These are phyloP conservation scores for Naganishia randhawae DNA, from an alignment of 768 basidiomycete species.

Conservation along the genomic window DNA sequence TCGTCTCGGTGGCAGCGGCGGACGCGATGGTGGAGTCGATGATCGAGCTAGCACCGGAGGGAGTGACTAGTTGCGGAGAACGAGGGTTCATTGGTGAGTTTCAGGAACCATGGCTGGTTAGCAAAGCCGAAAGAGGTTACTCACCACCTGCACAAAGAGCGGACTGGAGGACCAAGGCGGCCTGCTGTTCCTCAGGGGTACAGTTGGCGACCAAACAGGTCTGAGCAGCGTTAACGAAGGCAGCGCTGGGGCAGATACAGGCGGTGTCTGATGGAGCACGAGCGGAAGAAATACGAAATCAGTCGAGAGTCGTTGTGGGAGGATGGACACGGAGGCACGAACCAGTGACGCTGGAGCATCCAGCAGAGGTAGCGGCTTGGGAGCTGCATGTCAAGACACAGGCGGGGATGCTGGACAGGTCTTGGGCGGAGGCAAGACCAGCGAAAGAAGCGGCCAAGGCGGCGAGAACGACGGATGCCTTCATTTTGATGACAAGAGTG, in stretches of 20 bases:
- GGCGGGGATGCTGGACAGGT: constrained; percentile 31
- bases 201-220: constrained; percentile 34
- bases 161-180: constrained; percentile 38
- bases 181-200: constrained; percentile 38
- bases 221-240: constrained; percentile 30
- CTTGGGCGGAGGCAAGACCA: constrained; percentile 34
- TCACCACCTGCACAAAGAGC: constrained; percentile 35
- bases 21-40: constrained; percentile 12
- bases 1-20: constrained; percentile 2
- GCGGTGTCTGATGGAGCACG: constrained; percentile 39
- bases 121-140: neutral
- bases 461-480: constrained; percentile 31
- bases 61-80: constrained; percentile 14
- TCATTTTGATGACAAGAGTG: constrained; percentile 32
- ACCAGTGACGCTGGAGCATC: constrained; percentile 37
- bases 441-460: constrained; percentile 31
- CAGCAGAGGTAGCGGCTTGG: constrained; percentile 38
- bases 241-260: constrained; percentile 43
- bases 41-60: constrained; percentile 27
- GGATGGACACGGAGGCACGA: constrained; percentile 22
- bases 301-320: neutral
- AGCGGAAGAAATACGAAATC: neutral
- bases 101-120: too few relatives aligned
- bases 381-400: constrained; percentile 44
- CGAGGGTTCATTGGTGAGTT: too few relatives aligned